Evolutionary conservation across 257 asterid species (phyloP), one percentile per base, ranked within the genome.

Genomic region (Forsythia viridissima): DNA sequence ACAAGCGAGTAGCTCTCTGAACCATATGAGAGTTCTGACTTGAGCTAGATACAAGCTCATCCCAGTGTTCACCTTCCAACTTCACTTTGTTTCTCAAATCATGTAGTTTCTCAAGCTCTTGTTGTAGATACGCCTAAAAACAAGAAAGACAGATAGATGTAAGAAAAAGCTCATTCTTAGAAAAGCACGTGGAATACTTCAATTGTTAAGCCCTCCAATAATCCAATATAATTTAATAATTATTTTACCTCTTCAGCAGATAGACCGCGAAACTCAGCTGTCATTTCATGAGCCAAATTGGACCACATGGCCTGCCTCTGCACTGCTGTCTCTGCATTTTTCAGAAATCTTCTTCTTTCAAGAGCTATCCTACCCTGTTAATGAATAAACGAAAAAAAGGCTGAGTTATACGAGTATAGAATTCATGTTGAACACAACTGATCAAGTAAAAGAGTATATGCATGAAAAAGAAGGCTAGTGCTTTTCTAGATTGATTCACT

Each of bases 1-100:
- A 95, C 86, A 93, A 82, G 76, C 93, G 97, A 80, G 99, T 91
- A 73, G 99, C 98, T 87, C 93, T 95, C 77, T 95, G 99, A 85
- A 95, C 99, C 94, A 95, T 93, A 81, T 93, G 97, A 75, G 99
- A 94, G 85, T 92, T 93, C 87, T 95, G 99, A 81, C 99, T 95
- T 79, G 99, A 95, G 89, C 97, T 93, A 83, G 99, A 95, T 76
- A 95, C 97, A 75, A 95, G 99, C 85, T 93, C 98, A 87, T 95
- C 99, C 99, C 99, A 93, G 44, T 85, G 90, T 87, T 91, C 99
- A 81, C 99, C 99, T 89, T 95, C 98, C 84, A 93, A 77, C 87
- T 93, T 95, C 84, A 95, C 99, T 86, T 93, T 93, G 84, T 93
- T 95, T 84, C 98, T 92, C 90, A 88, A 78, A 76, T 95, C 98